Conservation (phyloP, 2,329 filamentous ascomycete species). For the Myriosclerotinia scirpicola region DNA sequence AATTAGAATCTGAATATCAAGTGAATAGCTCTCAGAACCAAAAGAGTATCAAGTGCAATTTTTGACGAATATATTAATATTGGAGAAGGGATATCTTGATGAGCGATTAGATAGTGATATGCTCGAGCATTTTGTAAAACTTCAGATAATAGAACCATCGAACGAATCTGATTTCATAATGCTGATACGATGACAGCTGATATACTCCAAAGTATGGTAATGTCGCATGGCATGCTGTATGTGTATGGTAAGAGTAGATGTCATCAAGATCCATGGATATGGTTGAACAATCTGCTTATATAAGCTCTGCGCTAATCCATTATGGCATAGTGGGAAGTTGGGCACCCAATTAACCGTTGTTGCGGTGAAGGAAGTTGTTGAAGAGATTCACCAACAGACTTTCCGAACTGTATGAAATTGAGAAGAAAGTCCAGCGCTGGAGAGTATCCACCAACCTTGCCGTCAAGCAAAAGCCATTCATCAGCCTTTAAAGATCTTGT, state of each 20-base stretch:
- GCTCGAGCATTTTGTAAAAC: neutral
- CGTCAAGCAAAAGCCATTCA: too few species aligned
- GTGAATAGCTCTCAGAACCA: neutral
- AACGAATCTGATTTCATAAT: neutral
- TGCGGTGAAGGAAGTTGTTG: too few species aligned
- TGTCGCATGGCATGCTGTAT: too few species aligned
- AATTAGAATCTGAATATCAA: neutral
- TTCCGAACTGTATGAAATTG: neutral
- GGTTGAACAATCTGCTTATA: neutral
- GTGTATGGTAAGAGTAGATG: too few species aligned
- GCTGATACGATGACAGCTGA: too few species aligned
- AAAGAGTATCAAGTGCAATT: neutral
- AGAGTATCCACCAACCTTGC: neutral
- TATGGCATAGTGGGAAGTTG: too few species aligned
- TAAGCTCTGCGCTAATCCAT: neutral
- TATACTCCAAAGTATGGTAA: too few species aligned
- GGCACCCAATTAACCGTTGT: too few species aligned
- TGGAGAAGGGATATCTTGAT: neutral
- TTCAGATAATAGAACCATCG: neutral
- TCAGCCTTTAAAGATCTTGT: neutral
- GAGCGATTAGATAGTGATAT: neutral
- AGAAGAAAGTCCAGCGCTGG: neutral
- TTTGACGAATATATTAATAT: neutral
- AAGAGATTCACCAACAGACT: neutral
- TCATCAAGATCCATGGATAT: too few species aligned